phyloP scores from a whole-genome alignment of 2,329 filamentous ascomycete species.

The Aspergillus ibericus region DNA sequence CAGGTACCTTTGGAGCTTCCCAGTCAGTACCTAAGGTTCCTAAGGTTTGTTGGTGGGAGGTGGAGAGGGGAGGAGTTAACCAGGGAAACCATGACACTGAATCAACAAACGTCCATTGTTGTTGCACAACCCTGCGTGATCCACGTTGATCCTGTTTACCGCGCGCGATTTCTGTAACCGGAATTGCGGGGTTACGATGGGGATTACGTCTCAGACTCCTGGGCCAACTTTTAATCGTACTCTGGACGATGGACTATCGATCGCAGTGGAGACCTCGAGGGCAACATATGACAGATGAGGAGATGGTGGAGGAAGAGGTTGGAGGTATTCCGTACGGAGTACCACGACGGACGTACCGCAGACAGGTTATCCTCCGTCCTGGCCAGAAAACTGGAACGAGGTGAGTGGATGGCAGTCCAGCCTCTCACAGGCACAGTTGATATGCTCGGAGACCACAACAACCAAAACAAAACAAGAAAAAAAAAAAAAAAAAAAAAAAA shows the following conservation, averaged over 20 bases:
- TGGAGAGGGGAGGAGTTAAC: not conserved
- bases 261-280: not conserved
- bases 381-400: conserved; percentile 2
- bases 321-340: no score
- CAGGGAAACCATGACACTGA: not conserved
- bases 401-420: not conserved
- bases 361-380: not conserved
- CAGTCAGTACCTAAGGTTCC: not conserved
- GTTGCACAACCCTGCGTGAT: conserved; percentile 11
- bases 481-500: not conserved
- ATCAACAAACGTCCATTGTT: conserved; percentile 4
- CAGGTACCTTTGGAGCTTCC: not conserved
- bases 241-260: no score
- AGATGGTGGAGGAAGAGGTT: not conserved
- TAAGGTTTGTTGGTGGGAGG: not conserved
- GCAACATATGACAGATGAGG: not conserved
- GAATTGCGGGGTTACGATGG: conserved; percentile 3
- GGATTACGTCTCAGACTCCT: conserved; percentile 5
- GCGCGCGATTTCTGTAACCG: conserved; percentile 13
- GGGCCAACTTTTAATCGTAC: not conserved
- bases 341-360: no score
- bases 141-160: conserved; percentile 10
- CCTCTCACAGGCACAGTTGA: not conserved
- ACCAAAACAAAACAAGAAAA: not conserved
- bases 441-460: not conserved